A percentile compares a stretch with the other conserved stretches of the same genome.
phyloP scores from a whole-genome alignment of 2,329 filamentous ascomycete genomes.

The Aphanoascus verrucosus region DNA sequence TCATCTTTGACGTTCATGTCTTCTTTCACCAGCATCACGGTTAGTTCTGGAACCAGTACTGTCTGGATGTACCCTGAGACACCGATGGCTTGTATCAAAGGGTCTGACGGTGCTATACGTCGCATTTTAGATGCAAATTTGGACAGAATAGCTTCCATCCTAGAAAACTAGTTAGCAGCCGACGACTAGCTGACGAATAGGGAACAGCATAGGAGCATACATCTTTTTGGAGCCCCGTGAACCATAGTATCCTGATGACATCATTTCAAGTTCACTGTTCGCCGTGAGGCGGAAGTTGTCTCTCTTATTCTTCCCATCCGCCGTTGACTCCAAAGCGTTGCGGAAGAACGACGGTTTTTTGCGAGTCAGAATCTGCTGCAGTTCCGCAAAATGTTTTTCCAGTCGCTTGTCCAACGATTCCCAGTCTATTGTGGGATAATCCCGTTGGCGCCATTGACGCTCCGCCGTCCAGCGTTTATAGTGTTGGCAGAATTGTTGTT shows the following conservation, averaged over 20 bases:
- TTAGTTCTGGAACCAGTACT: conserved; percentile 65
- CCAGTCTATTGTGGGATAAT: conserved; percentile 68
- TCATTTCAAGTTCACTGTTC: conserved; percentile 39
- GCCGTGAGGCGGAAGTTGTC: conserved; percentile 49
- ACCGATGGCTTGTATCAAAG: conserved; percentile 55
- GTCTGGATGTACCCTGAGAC: conserved; percentile 59
- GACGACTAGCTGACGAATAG: background rate
- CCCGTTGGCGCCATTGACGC: conserved; percentile 40
- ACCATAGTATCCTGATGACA: conserved; percentile 75
- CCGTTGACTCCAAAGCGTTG: conserved; percentile 43
- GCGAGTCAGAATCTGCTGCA: conserved; percentile 45
- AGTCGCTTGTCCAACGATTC: conserved; percentile 49
- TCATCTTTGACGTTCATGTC: conserved; percentile 44
- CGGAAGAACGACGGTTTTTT: conserved; percentile 50
- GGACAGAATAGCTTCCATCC: conserved; percentile 49
- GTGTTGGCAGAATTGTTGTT: conserved; percentile 52
- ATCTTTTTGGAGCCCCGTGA: conserved; percentile 60
- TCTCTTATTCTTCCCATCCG: conserved; percentile 46
- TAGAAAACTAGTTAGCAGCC: conserved; percentile 17
- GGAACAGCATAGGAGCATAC: conserved; percentile 37
- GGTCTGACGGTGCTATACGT: conserved; percentile 52
- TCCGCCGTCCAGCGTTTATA: conserved; percentile 50
- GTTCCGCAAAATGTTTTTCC: conserved; percentile 41
- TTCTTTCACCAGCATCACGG: conserved; percentile 46
- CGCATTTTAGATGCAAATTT: conserved; percentile 52